These are phyloP conservation scores for Ascodesmis nigricans DNA, from an alignment of 495 filamentous ascomycete species.

Conservation along the genomic window DNA sequence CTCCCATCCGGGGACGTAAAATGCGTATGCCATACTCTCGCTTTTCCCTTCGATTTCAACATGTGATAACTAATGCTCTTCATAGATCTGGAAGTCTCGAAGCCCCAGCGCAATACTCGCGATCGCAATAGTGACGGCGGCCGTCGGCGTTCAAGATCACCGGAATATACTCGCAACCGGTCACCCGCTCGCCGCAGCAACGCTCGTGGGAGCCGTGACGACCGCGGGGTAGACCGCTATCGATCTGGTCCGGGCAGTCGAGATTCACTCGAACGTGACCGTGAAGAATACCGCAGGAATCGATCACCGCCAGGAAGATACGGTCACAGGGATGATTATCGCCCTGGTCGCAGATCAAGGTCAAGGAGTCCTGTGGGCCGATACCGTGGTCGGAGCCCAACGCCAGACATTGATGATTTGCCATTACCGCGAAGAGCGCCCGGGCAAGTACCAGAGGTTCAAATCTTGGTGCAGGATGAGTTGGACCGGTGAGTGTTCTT, in stretches of 20 bases:
- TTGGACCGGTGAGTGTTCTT: conserved; percentile 37
- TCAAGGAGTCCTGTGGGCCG: conserved; percentile 20
- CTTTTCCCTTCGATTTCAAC: conserved; percentile 4
- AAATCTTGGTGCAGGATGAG: conserved; percentile 61
- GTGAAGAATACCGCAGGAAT: conserved; percentile 46
- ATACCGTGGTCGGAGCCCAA: conserved; percentile 35
- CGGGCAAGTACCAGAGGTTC: conserved; percentile 71
- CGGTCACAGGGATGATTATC: conserved; percentile 26
- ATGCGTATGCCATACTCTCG: conserved; percentile 49
- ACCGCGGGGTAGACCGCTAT: conserved; percentile 13
- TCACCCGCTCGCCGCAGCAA: conserved; percentile 26
- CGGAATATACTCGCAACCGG: conserved; percentile 37
- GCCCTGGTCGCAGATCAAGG: conserved; percentile 22
- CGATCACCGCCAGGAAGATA: conserved; percentile 33
- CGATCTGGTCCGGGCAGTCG: conserved; percentile 25
- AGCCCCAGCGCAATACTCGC: conserved; percentile 58
- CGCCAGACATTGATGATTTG: conserved; percentile 26
- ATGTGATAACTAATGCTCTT: conserved; percentile 4
- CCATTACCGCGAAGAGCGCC: conserved; percentile 45
- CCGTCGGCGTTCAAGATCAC: conserved; percentile 44
- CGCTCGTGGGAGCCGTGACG: conserved; percentile 23
- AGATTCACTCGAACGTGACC: conserved; percentile 28
- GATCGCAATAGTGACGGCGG: conserved; percentile 25
- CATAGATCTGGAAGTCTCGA: conserved; percentile 81
- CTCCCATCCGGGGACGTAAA: conserved; percentile 55